phyloP scores from a whole-genome alignment of 2,329 filamentous ascomycete genomes.

The Leptoxyphium fumago region DNA sequence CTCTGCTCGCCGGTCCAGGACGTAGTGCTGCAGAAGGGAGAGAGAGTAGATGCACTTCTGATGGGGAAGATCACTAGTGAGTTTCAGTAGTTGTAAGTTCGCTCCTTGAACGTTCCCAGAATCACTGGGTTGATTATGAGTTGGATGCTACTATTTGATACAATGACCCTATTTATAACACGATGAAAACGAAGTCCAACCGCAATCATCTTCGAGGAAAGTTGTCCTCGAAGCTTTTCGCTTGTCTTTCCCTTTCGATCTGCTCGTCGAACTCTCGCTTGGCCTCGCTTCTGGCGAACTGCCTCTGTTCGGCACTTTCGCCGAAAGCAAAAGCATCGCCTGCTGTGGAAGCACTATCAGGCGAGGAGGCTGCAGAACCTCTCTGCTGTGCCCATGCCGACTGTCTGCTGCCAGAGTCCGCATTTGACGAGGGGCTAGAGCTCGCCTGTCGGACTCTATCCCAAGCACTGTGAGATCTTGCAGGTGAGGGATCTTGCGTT shows the following conservation, averaged over 20 bases:
- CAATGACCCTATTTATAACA: background rate
- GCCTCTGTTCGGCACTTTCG: slow-evolving; percentile 27
- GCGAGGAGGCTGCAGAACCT: background rate
- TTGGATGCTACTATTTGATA: background rate
- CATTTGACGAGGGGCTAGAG: background rate
- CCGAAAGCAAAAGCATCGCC: slow-evolving; percentile 33
- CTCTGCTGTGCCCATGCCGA: background rate
- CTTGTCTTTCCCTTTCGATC: slow-evolving; percentile 34
- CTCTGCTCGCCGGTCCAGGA: slow-evolving; percentile 56
- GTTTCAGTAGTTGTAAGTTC: slow-evolving; percentile 2
- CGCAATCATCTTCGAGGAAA: background rate
- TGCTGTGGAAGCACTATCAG: slow-evolving; percentile 17
- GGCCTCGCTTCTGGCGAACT: slow-evolving; percentile 28
- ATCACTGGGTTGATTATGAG: no score
- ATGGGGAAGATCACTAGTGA: slow-evolving; percentile 44
- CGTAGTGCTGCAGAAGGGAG: slow-evolving; percentile 51
- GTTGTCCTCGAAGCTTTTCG: slow-evolving; percentile 25
- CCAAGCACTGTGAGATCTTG: slow-evolving; percentile 25
- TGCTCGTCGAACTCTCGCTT: slow-evolving; percentile 36
- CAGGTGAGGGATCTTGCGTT: background rate
- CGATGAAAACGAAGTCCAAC: background rate
- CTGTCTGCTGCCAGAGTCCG: background rate
- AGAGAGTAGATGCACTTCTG: slow-evolving; percentile 61
- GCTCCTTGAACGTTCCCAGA: no score
- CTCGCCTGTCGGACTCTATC: slow-evolving; percentile 25